Percentiles rank a stretch among this genome's conserved stretches.
These are phyloP conservation scores for Saccharomycopsis capsularis DNA, from an alignment of 805 yeast genomes.

Conservation along the genomic window DNA sequence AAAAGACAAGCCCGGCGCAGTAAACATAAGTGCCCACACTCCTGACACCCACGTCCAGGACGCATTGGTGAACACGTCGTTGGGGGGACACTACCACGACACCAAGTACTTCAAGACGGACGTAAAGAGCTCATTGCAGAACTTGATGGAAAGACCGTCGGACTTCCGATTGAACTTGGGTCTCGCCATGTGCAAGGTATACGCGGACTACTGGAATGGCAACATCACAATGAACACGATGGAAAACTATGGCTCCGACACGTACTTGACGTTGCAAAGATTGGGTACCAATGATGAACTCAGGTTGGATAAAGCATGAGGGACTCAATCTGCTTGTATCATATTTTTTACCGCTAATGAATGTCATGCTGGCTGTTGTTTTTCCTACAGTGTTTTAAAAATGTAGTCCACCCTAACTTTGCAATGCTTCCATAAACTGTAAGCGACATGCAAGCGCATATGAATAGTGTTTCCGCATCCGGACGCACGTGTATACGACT, in stretches of 20 bases:
- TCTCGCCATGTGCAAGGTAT: slow-evolving; percentile 85
- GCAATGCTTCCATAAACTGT: too few species aligned
- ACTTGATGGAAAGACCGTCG: slow-evolving; percentile 65
- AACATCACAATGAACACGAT: slow-evolving; percentile 72
- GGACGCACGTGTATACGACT: too few species aligned
- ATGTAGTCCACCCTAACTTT: too few species aligned
- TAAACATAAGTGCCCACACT: not conserved
- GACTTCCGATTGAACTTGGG: slow-evolving; percentile 79
- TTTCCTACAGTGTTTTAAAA: too few species aligned
- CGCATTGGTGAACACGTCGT: slow-evolving; percentile 32
- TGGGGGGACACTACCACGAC: slow-evolving; percentile 33
- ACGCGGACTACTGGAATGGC: slow-evolving; percentile 97
- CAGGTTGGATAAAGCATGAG: slow-evolving; percentile 65
- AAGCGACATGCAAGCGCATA: too few species aligned
- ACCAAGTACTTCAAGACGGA: slow-evolving; percentile 15
- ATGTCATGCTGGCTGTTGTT: too few species aligned
- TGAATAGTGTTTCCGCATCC: too few species aligned
- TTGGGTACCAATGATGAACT: slow-evolving; percentile 62
- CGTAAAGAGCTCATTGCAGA: slow-evolving; percentile 32
- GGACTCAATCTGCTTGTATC: too few species aligned
- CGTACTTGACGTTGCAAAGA: slow-evolving; percentile 69
- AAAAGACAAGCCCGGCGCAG: not conserved
- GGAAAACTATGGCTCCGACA: slow-evolving; percentile 91
- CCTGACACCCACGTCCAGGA: not conserved
- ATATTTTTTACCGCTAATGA: too few species aligned